phyloP scores from a whole-genome alignment of 495 filamentous ascomycete species.

The Amniculicola lignicola region DNA sequence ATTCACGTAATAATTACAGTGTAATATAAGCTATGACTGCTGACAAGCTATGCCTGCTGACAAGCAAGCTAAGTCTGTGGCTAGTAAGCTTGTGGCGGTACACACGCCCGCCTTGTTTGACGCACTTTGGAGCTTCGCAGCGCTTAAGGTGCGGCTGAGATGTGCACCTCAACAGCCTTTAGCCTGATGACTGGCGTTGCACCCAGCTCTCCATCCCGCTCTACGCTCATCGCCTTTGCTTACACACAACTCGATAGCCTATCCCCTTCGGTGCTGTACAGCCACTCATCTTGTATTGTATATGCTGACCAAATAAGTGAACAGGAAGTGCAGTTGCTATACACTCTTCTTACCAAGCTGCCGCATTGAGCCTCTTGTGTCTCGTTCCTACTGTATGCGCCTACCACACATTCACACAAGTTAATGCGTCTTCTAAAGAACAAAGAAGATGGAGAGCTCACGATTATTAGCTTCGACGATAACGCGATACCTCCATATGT shows the following conservation, averaged over 20 bases:
- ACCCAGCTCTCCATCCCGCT: slow-evolving; percentile 2
- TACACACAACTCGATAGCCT: too few relatives aligned
- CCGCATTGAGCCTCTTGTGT: not conserved
- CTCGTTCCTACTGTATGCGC: slow-evolving; percentile 7
- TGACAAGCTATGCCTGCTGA: too few relatives aligned
- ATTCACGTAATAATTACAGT: too few relatives aligned
- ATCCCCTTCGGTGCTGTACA: too few relatives aligned
- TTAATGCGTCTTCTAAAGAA: slow-evolving; percentile 6
- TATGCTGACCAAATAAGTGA: not conserved
- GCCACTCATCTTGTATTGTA: not conserved
- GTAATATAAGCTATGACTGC: too few relatives aligned
- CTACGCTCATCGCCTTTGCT: slow-evolving; percentile 1
- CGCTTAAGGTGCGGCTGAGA: not conserved
- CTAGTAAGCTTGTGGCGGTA: too few relatives aligned
- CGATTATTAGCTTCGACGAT: slow-evolving; percentile 4
- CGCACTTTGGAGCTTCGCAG: too few relatives aligned
- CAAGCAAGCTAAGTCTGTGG: too few relatives aligned
- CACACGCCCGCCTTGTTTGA: too few relatives aligned
- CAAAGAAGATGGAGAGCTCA: slow-evolving; percentile 5
- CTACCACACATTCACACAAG: not conserved
- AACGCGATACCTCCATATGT: too few relatives aligned
- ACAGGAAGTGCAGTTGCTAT: not conserved
- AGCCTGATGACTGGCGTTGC: not conserved
- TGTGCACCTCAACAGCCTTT: slow-evolving; percentile 1
- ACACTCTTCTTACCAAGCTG: slow-evolving; percentile 1